phyloP scores from a whole-genome alignment of 192 early-diverging fungal species.

The Backusella parvicylindrica region DNA sequence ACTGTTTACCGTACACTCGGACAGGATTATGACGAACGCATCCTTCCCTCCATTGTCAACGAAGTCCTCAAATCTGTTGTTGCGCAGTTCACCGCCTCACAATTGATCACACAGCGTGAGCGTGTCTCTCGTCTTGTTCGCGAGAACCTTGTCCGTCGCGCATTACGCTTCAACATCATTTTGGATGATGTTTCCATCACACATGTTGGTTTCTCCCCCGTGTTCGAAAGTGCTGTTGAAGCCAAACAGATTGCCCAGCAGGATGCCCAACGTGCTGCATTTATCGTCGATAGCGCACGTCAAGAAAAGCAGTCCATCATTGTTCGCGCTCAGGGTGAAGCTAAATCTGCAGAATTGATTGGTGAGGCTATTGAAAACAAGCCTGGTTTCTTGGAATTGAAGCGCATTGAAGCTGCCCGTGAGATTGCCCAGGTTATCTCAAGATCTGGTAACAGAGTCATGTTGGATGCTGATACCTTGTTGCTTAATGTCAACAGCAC shows the following conservation, averaged over 20 bases:
- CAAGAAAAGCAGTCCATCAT: slow-evolving; percentile 98
- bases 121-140: slow-evolving; percentile 86
- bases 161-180: slow-evolving; percentile 83
- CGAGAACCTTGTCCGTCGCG: slow-evolving; percentile 80
- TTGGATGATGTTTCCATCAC: slow-evolving; percentile 97
- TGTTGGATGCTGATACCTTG: slow-evolving; percentile 87
- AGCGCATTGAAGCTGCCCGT: slow-evolving; percentile 89
- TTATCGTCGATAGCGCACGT: slow-evolving; percentile 90
- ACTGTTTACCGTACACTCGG: slow-evolving; percentile 90
- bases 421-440: slow-evolving; percentile 89
- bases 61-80: slow-evolving; percentile 97
- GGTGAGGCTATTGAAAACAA: slow-evolving; percentile 97
- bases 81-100: slow-evolving; percentile 98
- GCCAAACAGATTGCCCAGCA: slow-evolving; percentile 99
- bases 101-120: slow-evolving; percentile 98
- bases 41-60: slow-evolving; percentile 97
- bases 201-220: slow-evolving; percentile 91
- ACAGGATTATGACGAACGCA: slow-evolving; percentile 92
- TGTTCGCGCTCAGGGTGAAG: slow-evolving; percentile 95
- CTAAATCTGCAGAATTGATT: slow-evolving; percentile 88
- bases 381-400: slow-evolving; percentile 93
- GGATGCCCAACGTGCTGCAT: slow-evolving; percentile 95
- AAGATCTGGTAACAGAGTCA: slow-evolving; percentile 82
- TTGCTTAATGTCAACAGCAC: slow-evolving; percentile 80
- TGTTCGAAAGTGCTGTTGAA: slow-evolving; percentile 95